These are phyloP conservation scores for Pharus latifolius DNA, from an alignment of 176 grass and related monocot species.

Conservation along the genomic window DNA sequence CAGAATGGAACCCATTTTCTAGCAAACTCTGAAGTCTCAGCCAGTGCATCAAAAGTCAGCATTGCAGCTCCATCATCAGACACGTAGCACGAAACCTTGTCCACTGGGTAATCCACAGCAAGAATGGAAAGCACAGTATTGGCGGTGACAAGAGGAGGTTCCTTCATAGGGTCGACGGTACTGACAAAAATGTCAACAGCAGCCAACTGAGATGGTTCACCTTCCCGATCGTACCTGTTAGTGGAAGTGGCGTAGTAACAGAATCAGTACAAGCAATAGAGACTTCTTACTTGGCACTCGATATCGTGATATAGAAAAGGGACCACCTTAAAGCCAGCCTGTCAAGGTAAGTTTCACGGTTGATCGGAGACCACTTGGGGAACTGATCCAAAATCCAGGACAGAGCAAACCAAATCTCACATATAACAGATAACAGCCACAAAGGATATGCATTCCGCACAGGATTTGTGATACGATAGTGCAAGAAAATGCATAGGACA, in stretches of 20 bases:
- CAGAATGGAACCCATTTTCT: slow-evolving; percentile 99
- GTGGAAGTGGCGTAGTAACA: slow-evolving; percentile 15
- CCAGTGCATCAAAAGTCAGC: slow-evolving; percentile 82
- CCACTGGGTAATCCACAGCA: slow-evolving; percentile 92
- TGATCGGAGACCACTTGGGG: slow-evolving; percentile 94
- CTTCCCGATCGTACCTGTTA: slow-evolving; percentile 90
- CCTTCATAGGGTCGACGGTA: slow-evolving; percentile 97
- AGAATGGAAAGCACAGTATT: slow-evolving; percentile 97
- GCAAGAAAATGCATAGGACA: slow-evolving; percentile 86
- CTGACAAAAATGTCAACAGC: slow-evolving; percentile 98
- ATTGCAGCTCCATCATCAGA: slow-evolving; percentile 99
- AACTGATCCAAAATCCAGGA: slow-evolving; percentile 99
- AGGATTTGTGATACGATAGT: slow-evolving; percentile 96
- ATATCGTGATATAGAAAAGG: slow-evolving; percentile 15
- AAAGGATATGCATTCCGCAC: slow-evolving; percentile 68
- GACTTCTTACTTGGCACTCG: neutral
- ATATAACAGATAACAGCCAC: slow-evolving; percentile 93
- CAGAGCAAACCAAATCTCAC: slow-evolving; percentile 97
- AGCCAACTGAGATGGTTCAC: slow-evolving; percentile 80
- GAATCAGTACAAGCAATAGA: slow-evolving; percentile 1
- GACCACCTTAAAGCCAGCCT: slow-evolving; percentile 82
- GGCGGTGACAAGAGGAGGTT: slow-evolving; percentile 96
- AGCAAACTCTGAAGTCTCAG: slow-evolving; percentile 97
- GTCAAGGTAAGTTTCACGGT: slow-evolving; percentile 97
- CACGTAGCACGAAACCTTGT: slow-evolving; percentile 98